Base-by-base conservation (phyloP, 495 filamentous ascomycete genomes). In the Penicillium silybi region DNA sequence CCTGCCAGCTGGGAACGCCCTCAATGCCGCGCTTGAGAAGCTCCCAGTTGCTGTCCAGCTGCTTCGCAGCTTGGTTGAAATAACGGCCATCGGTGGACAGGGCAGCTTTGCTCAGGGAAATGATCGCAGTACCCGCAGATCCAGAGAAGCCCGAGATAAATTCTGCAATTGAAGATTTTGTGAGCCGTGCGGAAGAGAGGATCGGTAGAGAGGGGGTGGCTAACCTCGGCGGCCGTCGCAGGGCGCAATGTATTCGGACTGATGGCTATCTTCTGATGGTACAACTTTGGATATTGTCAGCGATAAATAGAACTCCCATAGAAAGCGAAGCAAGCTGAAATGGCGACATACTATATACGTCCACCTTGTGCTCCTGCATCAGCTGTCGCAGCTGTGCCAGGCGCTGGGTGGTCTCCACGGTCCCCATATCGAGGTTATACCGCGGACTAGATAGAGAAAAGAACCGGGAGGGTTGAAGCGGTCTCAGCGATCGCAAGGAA, bases 11-110 rank as follows among this genome's bases (percentile, higher is more conserved):
- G 6, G 90, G 92, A 23, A 97, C 91, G 66, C 95, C 90, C 58
- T 90, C 87, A 16, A 96, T 71, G 6, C 95, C 95, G 62, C 92
- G 87, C 75, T 97, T 99, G 58, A 99, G 73, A 10, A 99, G 80
- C 35, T 79, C 66, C 95, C 95, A 99, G 68, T 97, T 97, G 55
- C 66, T 76, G 64, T 97, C 95, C 32, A 99, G 81, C 68, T 99
- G 92, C 61, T 93, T 87, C 41, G 84, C 74, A 41, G 95, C 95
- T 69, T 99, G 95, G 72, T 97, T 97, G 77, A 97, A 97, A 71
- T 99, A 99, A 39, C 95, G 86, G 19, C 95, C 95, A 67, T 99
- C 95, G 25, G 95, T 99, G 19, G 92, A 87, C 35, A 99, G 74
- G 17, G 91, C 88, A 1, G 95, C 95, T 68, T 92, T 91, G 50